Conservation (phyloP, 2,329 filamentous ascomycete genomes). For the Aspergillus fischeri region DNA sequence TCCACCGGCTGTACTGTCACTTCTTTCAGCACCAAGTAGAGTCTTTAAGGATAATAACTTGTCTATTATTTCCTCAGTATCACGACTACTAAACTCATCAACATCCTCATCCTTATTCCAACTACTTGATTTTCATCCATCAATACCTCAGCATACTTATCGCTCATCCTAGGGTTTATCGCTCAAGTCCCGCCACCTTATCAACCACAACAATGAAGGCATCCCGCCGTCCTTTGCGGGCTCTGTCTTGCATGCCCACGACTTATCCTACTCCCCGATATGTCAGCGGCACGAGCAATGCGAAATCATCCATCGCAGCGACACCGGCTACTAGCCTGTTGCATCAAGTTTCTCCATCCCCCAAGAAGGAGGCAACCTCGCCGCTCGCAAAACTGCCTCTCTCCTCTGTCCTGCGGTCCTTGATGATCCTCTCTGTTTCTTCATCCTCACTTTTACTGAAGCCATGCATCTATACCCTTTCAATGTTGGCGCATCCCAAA, state of each 20-base stretch:
- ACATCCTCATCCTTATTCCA: not conserved
- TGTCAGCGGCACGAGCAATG: constrained; percentile 31
- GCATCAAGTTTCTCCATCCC: constrained; percentile 18
- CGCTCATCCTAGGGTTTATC: not conserved
- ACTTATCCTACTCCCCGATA: constrained; percentile 16
- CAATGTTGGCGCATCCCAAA: constrained; percentile 47
- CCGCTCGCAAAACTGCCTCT: constrained; percentile 35
- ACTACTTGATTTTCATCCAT: not conserved
- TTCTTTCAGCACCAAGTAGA: not conserved
- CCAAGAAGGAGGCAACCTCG: constrained; percentile 23
- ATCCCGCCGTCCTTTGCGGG: constrained; percentile 25
- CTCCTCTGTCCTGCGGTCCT: constrained; percentile 34
- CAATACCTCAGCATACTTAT: not conserved
- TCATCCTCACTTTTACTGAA: constrained; percentile 56
- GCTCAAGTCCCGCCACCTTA: not conserved
- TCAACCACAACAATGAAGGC: constrained; percentile 22
- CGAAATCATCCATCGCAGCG: constrained; percentile 26
- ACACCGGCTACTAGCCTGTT: constrained; percentile 19
- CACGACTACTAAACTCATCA: not conserved
- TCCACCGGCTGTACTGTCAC: constrained; percentile 17
- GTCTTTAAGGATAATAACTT: not conserved
- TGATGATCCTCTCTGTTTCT: constrained; percentile 35
- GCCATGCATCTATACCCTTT: constrained; percentile 68
- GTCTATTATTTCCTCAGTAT: not conserved
- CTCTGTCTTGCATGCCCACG: constrained; percentile 8